Conservation (phyloP, 2,329 filamentous ascomycete genomes). For the Ophiocordyceps unilateralis region DNA sequence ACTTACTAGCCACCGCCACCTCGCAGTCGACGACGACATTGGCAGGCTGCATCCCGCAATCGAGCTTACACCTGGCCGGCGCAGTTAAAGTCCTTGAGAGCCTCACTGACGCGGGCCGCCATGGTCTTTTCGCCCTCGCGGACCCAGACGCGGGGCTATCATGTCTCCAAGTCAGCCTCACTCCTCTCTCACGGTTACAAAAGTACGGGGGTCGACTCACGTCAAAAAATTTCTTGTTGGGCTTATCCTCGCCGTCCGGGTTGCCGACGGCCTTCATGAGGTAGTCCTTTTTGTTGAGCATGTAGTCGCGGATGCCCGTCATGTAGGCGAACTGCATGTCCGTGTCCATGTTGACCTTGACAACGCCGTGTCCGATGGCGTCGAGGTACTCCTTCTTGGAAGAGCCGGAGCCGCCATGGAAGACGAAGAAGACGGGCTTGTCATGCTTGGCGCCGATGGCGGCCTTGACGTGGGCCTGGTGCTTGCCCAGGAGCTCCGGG, state of each 20-base stretch:
- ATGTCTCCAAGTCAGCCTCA: background rate
- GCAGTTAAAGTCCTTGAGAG: constrained; percentile 77
- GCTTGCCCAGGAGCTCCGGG: constrained; percentile 89
- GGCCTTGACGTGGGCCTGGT: constrained; percentile 82
- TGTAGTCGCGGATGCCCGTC: constrained; percentile 82
- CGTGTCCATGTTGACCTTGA: constrained; percentile 99
- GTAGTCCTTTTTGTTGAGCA: constrained; percentile 92
- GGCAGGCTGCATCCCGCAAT: too few species aligned
- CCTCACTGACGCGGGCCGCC: constrained; percentile 61
- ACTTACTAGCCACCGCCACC: too few species aligned
- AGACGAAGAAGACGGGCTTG: constrained; percentile 98
- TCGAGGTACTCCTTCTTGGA: constrained; percentile 77
- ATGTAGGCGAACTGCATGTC: constrained; percentile 95
- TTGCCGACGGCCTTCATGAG: constrained; percentile 76
- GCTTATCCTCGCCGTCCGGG: constrained; percentile 90
- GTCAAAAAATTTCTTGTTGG: constrained; percentile 94
- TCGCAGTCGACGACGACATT: too few species aligned
- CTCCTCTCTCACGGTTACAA: too few species aligned
- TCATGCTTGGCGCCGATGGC: constrained; percentile 52
- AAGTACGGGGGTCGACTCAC: constrained; percentile 12
- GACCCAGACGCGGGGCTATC: constrained; percentile 77
- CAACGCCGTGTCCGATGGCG: constrained; percentile 82
- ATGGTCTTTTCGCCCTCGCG: constrained; percentile 97
- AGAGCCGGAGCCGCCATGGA: constrained; percentile 94
- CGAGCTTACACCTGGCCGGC: constrained; percentile 18